Conservation (phyloP, 2,329 filamentous ascomycete species). For the Calonectria pseudoturangicola region DNA sequence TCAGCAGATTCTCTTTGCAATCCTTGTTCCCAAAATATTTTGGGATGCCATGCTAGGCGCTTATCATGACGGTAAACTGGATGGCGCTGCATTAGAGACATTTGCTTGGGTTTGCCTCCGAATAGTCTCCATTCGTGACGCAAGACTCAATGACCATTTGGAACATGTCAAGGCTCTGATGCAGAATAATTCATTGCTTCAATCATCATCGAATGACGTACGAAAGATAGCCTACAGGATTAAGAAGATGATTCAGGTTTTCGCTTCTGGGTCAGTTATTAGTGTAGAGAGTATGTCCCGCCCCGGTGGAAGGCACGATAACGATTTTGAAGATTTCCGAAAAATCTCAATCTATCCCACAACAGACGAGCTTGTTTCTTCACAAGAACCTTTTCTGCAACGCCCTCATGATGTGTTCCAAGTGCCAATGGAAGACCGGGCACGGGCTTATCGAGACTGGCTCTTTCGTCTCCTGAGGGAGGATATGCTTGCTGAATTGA, state of each 20-base stretch:
- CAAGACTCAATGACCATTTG: slow-evolving; percentile 40
- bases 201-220: slow-evolving; percentile 49
- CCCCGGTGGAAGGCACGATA: slow-evolving; percentile 83
- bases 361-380: slow-evolving; percentile 76
- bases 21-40: slow-evolving; percentile 72
- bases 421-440: slow-evolving; percentile 59
- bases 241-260: slow-evolving; percentile 60
- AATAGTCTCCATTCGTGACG: slow-evolving; percentile 57
- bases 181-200: slow-evolving; percentile 50
- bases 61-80: slow-evolving; percentile 56
- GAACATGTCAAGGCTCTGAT: slow-evolving; percentile 53
- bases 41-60: slow-evolving; percentile 69
- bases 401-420: slow-evolving; percentile 69
- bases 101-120: slow-evolving; percentile 71
- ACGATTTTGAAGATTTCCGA: slow-evolving; percentile 78
- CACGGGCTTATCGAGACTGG: slow-evolving; percentile 77
- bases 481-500: slow-evolving; percentile 81
- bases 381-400: slow-evolving; percentile 72
- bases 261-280: slow-evolving; percentile 30
- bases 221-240: slow-evolving; percentile 60
- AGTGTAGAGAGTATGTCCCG: slow-evolving; percentile 37
- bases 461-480: slow-evolving; percentile 83
- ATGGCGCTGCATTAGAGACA: slow-evolving; percentile 55
- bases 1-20: slow-evolving; percentile 61
- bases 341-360: slow-evolving; percentile 80